Evolutionary conservation across 2,329 filamentous ascomycete genomes (phyloP).

Genomic region (Clonostachys rosea): DNA sequence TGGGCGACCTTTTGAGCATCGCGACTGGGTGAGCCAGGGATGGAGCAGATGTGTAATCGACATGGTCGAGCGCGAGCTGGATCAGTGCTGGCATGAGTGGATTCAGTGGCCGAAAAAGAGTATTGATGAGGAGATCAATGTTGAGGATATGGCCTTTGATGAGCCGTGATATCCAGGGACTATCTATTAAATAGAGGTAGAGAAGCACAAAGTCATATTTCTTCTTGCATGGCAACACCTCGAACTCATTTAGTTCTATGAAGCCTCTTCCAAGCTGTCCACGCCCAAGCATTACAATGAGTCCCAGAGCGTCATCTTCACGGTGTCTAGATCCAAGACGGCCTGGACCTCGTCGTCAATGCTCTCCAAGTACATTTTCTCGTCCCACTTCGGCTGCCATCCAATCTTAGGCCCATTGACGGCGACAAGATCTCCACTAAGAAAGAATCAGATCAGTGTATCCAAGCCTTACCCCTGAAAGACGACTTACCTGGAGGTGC

Average conservation of each 20-base stretch:
- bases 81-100: constrained; percentile 1
- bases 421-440: constrained; percentile 8
- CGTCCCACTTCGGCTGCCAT: constrained; percentile 19
- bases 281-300: no score
- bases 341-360: constrained; percentile 16
- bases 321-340: constrained; percentile 12
- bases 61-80: constrained; percentile 5
- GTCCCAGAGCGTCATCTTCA: no score
- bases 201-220: no score
- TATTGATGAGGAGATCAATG: constrained; percentile 5
- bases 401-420: constrained; percentile 12
- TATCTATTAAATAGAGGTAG: no score
- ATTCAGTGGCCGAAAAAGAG: constrained; percentile 9
- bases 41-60: constrained; percentile 8
- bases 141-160: constrained; percentile 5
- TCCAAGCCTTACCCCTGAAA: neutral
- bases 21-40: constrained; percentile 6
- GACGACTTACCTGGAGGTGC: constrained; percentile 14
- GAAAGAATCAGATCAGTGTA: neutral
- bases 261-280: no score
- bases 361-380: constrained; percentile 12
- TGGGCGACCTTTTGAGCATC: constrained; percentile 1
- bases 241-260: no score
- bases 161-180: no score
- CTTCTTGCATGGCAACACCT: no score